phyloP scores from a whole-genome alignment of 2,329 filamentous ascomycete species.

The Aspergillus clavatus region DNA sequence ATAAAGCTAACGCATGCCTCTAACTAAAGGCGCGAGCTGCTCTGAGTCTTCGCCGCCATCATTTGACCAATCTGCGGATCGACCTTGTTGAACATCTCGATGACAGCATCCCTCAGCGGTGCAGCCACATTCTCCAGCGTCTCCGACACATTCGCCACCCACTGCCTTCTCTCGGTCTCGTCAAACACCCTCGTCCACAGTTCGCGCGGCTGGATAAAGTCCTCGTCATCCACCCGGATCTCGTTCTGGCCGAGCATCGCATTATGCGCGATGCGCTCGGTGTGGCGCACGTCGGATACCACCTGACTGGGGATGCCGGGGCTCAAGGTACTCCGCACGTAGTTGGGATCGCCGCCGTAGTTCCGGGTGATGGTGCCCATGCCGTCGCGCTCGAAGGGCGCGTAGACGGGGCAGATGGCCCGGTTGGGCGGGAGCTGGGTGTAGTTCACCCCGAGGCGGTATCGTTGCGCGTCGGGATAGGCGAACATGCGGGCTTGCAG shows the following conservation, averaged over 20 bases:
- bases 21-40: neutral
- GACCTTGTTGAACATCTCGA: slow-evolving; percentile 20
- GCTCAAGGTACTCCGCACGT: slow-evolving; percentile 33
- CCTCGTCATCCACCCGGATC: slow-evolving; percentile 24
- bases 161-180: slow-evolving; percentile 18
- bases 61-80: slow-evolving; percentile 18
- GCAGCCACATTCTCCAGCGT: slow-evolving; percentile 21
- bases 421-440: slow-evolving; percentile 40
- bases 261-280: slow-evolving; percentile 17
- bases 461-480: slow-evolving; percentile 51
- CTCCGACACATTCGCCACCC: slow-evolving; percentile 20
- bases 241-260: slow-evolving; percentile 21
- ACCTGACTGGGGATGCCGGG: slow-evolving; percentile 14
- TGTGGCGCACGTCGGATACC: slow-evolving; percentile 19
- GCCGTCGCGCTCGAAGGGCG: slow-evolving; percentile 50
- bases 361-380: slow-evolving; percentile 43
- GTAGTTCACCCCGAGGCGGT: slow-evolving; percentile 41
- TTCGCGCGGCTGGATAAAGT: slow-evolving; percentile 28
- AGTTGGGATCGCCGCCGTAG: slow-evolving; percentile 58
- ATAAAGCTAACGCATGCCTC: no score
- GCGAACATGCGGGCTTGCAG: slow-evolving; percentile 58
- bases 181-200: slow-evolving; percentile 29
- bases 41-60: slow-evolving; percentile 7
- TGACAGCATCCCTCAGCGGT: slow-evolving; percentile 13
- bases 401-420: slow-evolving; percentile 35